Percentiles rank a stretch among this genome's conserved stretches.
phyloP scores from a whole-genome alignment of 2,329 filamentous ascomycete species.

The Aureobasidium sp. region DNA sequence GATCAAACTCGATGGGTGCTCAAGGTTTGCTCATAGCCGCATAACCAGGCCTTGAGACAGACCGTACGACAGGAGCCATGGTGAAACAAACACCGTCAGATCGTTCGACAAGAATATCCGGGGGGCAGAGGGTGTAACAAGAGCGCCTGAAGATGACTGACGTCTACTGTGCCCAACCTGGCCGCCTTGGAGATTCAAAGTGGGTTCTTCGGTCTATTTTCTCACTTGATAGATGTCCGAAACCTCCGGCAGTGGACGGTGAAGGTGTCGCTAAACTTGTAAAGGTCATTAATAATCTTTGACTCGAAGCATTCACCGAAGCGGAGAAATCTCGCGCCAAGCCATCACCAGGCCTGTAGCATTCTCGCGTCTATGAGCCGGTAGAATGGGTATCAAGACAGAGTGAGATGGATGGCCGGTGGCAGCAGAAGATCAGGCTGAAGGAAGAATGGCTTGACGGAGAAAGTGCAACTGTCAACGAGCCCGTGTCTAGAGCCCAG shows the following conservation, averaged over 20 bases:
- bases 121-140: background rate
- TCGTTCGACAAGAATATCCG: background rate
- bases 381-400: background rate
- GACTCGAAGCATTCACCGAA: background rate
- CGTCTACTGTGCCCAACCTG: background rate
- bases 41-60: background rate
- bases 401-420: background rate
- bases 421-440: constrained; percentile 7
- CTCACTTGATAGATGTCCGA: background rate
- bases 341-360: background rate
- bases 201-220: background rate
- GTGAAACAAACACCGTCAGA: background rate
- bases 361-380: background rate
- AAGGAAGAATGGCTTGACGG: constrained; percentile 7
- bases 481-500: background rate
- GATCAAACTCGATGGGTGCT: background rate
- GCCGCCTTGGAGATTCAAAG: background rate
- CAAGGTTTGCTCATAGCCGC: background rate
- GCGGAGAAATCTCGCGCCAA: constrained; percentile 11
- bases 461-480: constrained; percentile 5
- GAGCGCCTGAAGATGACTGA: background rate
- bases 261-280: background rate
- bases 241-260: background rate
- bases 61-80: background rate
- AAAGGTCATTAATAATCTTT: background rate